phyloP scores from a whole-genome alignment of 2,329 filamentous ascomycete genomes.

The Cladosporium sphaerospermum region DNA sequence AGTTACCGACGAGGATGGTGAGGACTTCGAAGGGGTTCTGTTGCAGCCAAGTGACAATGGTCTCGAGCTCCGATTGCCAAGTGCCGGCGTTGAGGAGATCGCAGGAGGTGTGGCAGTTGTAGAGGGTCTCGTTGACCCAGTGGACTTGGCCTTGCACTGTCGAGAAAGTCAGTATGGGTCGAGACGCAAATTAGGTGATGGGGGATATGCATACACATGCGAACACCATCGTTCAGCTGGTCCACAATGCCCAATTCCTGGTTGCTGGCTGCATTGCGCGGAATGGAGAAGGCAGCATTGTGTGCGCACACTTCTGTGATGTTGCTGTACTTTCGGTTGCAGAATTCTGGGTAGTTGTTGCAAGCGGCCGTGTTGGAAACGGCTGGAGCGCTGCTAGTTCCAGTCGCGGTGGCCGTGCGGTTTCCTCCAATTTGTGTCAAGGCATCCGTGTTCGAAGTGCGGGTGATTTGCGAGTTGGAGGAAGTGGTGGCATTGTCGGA shows the following conservation, averaged over 20 bases:
- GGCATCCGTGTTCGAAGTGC: slow-evolving; percentile 5
- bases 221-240: slow-evolving; percentile 72
- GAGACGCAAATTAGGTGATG: not conserved
- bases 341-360: slow-evolving; percentile 69
- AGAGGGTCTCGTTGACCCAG: slow-evolving; percentile 51
- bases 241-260: slow-evolving; percentile 60
- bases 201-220: slow-evolving; percentile 43
- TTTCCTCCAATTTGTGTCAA: slow-evolving; percentile 9
- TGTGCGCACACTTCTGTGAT: slow-evolving; percentile 73
- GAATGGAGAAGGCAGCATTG: slow-evolving; percentile 70
- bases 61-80: slow-evolving; percentile 64
- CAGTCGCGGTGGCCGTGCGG: slow-evolving; percentile 23
- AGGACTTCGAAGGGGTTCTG: slow-evolving; percentile 79
- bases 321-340: slow-evolving; percentile 69
- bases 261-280: slow-evolving; percentile 69
- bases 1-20: slow-evolving; percentile 79
- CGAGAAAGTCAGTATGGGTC: not conserved
- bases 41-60: slow-evolving; percentile 66
- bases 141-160: slow-evolving; percentile 57
- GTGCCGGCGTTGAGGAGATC: slow-evolving; percentile 75
- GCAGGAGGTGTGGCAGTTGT: slow-evolving; percentile 83
- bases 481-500: slow-evolving; percentile 24
- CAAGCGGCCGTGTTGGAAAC: slow-evolving; percentile 70
- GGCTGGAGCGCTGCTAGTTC: slow-evolving; percentile 21
- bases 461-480: slow-evolving; percentile 18